Evolutionary conservation across 148 eudicot genomes (phyloP), one percentile per base, ranked within the genome.

Genomic region (Diospyros lotus): DNA sequence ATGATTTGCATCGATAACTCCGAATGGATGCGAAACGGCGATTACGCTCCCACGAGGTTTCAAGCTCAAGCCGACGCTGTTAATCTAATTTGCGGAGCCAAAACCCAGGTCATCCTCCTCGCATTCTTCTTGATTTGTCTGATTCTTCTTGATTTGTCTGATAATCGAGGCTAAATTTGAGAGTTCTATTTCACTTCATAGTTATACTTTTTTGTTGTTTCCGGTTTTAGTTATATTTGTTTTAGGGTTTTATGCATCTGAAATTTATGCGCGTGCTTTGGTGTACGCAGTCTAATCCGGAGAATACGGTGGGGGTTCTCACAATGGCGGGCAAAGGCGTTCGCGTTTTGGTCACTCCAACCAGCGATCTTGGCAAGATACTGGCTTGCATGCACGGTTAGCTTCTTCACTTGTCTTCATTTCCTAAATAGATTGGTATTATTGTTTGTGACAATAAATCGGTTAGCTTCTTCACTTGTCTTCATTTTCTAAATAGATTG

Each of bases 261-360:
- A 72, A n/a, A 44, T 6, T 38, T 59, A 58, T 46, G 58, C 55
- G 43, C 71, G 42, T 77, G 53, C 10, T 58, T 12, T 54, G 61
- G 11, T 28, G 1, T 63, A 5, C 75, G 82, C 84, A 96, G 99
- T 86, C 94, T 53, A 96, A 96, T 89, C 98, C 98, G 18, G 99
- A 96, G 86, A 96, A 91, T 76, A 96, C 98, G 4, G 99, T 96
- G 56, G 99, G 99, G 64, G 89, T 93, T 59, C 69, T 96, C 72
- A 96, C 98, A 7, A 96, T 96, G 99, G 98, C 98, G 48, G 98
- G 98, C 44, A 93, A 93, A 85, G 99, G 99, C 42, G 98, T 93
- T 80, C 97, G 98, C 3, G 99, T 96, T 64, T 81, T 96, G 87
- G 97, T 93, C 56, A 96, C 99, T 76, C 99, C 99, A 0, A 96